phyloP scores from a whole-genome alignment of 306 rosid genomes.

The Hippophae gyantsensis region DNA sequence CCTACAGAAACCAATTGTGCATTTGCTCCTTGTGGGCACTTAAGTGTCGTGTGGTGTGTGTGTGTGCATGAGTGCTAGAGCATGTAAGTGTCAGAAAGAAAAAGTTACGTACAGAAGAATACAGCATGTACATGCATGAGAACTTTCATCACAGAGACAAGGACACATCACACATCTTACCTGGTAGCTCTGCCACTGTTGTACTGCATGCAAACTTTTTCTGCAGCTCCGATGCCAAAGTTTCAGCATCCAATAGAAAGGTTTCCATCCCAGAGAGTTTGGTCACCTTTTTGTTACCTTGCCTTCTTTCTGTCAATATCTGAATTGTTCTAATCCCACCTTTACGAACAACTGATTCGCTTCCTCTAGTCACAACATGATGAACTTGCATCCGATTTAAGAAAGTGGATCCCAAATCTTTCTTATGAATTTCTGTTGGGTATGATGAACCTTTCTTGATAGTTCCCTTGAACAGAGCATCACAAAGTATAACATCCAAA shows the following conservation, averaged over 20 bases:
- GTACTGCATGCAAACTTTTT: constrained; percentile 97
- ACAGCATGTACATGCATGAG: not conserved
- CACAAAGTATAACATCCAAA: constrained; percentile 67
- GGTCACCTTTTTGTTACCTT: constrained; percentile 91
- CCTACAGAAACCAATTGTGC: too few relatives aligned
- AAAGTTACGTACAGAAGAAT: not conserved
- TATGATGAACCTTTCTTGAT: constrained; percentile 75
- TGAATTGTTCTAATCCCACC: constrained; percentile 79
- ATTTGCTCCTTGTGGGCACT: too few relatives aligned
- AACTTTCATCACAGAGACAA: not conserved
- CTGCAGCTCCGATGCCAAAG: constrained; percentile 87
- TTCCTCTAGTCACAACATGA: constrained; percentile 75
- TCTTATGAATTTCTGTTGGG: constrained; percentile 86
- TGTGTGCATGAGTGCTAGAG: too few relatives aligned
- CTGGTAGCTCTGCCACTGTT: constrained; percentile 74
- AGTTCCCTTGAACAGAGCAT: constrained; percentile 79
- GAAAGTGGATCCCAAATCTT: constrained; percentile 61
- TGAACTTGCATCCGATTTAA: constrained; percentile 83
- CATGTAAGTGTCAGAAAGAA: not conserved
- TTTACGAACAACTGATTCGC: constrained; percentile 76
- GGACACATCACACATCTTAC: constrained; percentile 21
- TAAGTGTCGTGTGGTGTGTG: too few relatives aligned
- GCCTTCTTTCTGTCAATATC: constrained; percentile 79
- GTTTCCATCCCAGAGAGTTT: constrained; percentile 76
- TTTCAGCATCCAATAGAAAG: constrained; percentile 75